Base-by-base conservation (phyloP, 2,329 filamentous ascomycete genomes). In the Pochonia chlamydosporia region DNA sequence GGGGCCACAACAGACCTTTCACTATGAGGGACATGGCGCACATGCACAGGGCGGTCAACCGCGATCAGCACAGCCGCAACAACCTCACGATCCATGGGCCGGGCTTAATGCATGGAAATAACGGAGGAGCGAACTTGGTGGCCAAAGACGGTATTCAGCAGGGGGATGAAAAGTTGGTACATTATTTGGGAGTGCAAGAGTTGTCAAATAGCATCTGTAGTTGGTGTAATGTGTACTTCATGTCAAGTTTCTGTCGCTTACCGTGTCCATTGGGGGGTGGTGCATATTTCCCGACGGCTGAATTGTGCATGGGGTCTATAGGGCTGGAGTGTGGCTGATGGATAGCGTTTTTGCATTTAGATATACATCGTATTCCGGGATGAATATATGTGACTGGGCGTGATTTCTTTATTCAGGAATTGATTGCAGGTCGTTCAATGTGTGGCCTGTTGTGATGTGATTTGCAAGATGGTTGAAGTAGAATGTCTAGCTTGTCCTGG, bases 1-100 rank as follows among this genome's bases (percentile, higher is more conserved):
- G 54, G 79, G 79, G 4, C 78, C 78, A 26, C 79, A 83, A 59
- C 80, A 83, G 61, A 83, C 78, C 9, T 75, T 80, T 24, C 76
- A 81, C 53, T 78, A 81, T 53, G 66, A 68, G 6, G 60, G 60
- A 24, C 63, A 66, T 65, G 51, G 60, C 68, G 54, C 59, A 58
- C 46, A 59, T 11, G 14, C 9, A 5, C 35, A 48, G 6, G 23
- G 43, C 16, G 13, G 26, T 11, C 41, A 44, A n/a, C 25, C 40
- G 30, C 44, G 41, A 13, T 28, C 41, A 46, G 48, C 59, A 10
- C 70, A 68, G 33, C 56, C 60, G 40, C 69, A 73, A 40, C 66
- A 70, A 50, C 57, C 62, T 26, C 62, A 69, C 40, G 75, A 78
- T 54, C 75, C 74, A 1, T 78, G 74, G 75, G 71, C 75, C 11